Base-by-base conservation (phyloP, 1,284 basidiomycete species). In the Testicularia cyperi region DNA sequence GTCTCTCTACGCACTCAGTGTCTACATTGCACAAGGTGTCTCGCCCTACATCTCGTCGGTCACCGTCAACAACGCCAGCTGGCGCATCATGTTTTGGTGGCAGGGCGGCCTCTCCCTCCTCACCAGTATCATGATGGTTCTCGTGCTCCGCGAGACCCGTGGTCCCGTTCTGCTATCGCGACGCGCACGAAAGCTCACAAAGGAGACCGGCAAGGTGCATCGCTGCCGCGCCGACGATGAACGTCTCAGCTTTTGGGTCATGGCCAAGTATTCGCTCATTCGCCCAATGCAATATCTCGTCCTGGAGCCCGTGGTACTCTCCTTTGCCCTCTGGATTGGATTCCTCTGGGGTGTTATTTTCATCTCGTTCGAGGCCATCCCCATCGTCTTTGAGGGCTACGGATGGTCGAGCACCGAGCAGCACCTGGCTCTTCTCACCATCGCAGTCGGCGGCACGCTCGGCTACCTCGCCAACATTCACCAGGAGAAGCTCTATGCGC, bases 401-500 rank as follows among this genome's bases (percentile, higher is more conserved):
- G 60, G 60, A n/a, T 72, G 64, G 62, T 48, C 52, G 22, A 21
- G 48, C 10, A 46, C 55, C 12, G 55, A 72, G 41, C 48, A 54
- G 16, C 61, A 58, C 22, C 16, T 62, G 29, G 58, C 62, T 4
- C 47, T 72, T 4, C 54, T 70, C 23, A 46, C 52, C 34, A 56
- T 68, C 18, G 65, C 54, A 8, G 54, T 68, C 5, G 68, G 70
- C 16, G 68, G 62, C 41, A 22, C 28, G 31, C 63, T 90, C 28
- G 89, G 88, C 0, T 85, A 86, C 28, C 65, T 86, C 19, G 84
- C 85, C 29, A 86, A 89, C 75, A 47, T 74, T 37, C 46, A 77
- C 70, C 68, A 71, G 29, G 68, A 68, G 15, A 44, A 55, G 30
- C 45, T 69, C 13, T 71, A 69, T 24, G 60, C 55, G 2, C 36